Evolutionary conservation across 2,329 filamentous ascomycete species (phyloP), one percentile per base, ranked within the genome.

Genomic region (Neonectria ditissima): DNA sequence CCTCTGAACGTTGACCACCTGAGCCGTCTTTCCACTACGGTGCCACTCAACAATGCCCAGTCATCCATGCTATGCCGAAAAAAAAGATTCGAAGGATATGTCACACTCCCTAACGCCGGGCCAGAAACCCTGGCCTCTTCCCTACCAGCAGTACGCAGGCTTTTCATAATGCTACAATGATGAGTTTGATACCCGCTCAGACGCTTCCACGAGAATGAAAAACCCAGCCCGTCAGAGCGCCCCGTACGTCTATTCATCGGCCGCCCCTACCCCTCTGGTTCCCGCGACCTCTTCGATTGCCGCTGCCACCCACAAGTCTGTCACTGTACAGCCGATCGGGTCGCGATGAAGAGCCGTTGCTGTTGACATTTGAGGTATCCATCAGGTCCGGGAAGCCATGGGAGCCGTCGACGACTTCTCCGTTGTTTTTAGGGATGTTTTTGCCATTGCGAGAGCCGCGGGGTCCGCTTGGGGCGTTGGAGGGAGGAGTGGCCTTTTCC

Each of bases 301-400:
- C 64, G 2, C 71, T 67, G 55, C 34, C 14, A 37, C 34, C 16
- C 34, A 82, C 77, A 37, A 84, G 69, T 57, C 75, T 80, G 63
- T 88, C 86, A 68, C 85, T 87, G 69, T 88, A 88, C n/a, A 88
- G 74, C 18, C 79, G 77, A 30, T 78, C 76, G 55, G 73, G 76
- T 34, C 67, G 68, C 22, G 65, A 70, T 5, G 69, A 67, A 6
- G 63, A 53, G 16, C 65, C 67, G 43, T 69, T 68, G 34, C 67
- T 62, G 48, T 65, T 62, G 8, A 68, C 10, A 32, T n/a, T 37
- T 10, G 48, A 55, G 5, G 63, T 59, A 47, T 81, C 78, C 77
- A 82, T 83, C 24, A 79, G 75, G 30, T 87, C 85, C 47, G 82
- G 79, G 65, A 88, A 88, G 6, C 86, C 86, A 73, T 83, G 77